Conservation (phyloP, 202 grass and related monocot genomes). For the Cymbopogon flexuosus region DNA sequence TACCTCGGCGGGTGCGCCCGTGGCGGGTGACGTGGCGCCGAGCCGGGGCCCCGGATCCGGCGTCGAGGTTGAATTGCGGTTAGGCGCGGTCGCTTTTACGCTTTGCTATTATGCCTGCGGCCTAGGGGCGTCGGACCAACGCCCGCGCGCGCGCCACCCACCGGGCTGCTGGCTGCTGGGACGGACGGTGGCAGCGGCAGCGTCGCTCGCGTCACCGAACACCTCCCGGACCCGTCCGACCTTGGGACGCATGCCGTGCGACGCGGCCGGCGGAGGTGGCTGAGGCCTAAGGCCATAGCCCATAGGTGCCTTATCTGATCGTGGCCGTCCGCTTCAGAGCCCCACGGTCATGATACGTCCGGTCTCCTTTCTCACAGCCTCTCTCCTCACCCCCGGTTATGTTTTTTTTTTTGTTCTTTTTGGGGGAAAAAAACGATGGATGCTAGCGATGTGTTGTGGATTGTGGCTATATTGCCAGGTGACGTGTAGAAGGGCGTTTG, state of each 20-base stretch:
- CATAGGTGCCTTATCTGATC: not conserved
- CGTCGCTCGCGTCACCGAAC: not conserved
- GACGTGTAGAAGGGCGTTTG: not conserved
- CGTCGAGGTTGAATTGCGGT: conserved; percentile 24
- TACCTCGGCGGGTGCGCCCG: conserved; percentile 30
- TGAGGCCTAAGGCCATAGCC: not conserved
- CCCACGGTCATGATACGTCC: not conserved
- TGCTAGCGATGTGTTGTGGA: not conserved
- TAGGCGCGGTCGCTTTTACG: not conserved
- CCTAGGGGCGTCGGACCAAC: too few relatives aligned
- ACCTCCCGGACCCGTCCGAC: not conserved
- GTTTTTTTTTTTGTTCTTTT: not conserved
- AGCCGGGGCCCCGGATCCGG: conserved; percentile 22
- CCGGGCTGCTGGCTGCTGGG: not conserved
- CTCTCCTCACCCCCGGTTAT: not conserved
- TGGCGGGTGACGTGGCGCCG: conserved; percentile 28
- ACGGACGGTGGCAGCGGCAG: not conserved
- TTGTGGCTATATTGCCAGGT: not conserved
- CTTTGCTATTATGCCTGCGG: not conserved
- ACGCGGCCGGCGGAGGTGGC: conserved; percentile 7
- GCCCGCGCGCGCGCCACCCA: not conserved
- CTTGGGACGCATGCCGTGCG: not conserved
- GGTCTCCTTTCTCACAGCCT: not conserved
- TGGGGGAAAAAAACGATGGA: too few relatives aligned
- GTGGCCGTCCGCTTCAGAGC: conserved; percentile 23